Percentiles rank a stretch among this genome's conserved stretches.
These are phyloP conservation scores for Hypholoma sublateritium DNA, from an alignment of 768 basidiomycete species.

Conservation along the genomic window DNA sequence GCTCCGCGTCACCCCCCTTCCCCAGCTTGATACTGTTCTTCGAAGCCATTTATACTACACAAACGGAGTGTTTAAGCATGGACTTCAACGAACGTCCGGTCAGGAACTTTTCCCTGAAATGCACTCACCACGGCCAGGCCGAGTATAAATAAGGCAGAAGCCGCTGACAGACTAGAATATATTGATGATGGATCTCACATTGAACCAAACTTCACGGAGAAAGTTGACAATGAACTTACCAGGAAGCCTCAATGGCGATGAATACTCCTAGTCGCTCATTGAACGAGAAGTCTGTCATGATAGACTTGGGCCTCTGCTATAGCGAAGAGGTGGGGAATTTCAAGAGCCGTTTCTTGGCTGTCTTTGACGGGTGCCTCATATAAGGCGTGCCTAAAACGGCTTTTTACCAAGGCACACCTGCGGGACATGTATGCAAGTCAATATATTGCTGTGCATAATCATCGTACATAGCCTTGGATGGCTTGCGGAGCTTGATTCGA, in stretches of 20 bases:
- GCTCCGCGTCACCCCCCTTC: neutral
- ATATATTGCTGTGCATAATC: too few relatives aligned
- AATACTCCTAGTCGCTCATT: conserved; percentile 24
- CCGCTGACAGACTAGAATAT: neutral
- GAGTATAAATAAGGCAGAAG: neutral
- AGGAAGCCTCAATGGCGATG: conserved; percentile 20
- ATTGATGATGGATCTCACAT: too few relatives aligned
- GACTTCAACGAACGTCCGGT: neutral
- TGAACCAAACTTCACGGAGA: too few relatives aligned
- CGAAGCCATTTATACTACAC: conserved; percentile 20
- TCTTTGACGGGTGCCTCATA: too few relatives aligned
- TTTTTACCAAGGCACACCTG: too few relatives aligned
- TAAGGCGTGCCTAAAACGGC: too few relatives aligned
- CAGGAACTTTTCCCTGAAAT: neutral
- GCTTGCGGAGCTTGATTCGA: neutral
- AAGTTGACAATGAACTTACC: neutral
- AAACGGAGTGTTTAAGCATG: neutral
- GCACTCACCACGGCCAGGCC: neutral
- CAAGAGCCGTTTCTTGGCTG: too few relatives aligned
- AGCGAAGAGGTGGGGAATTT: neutral
- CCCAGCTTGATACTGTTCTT: conserved; percentile 14
- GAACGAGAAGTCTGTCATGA: conserved; percentile 16
- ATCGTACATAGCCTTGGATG: neutral
- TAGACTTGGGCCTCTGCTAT: too few relatives aligned
- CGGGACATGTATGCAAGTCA: too few relatives aligned